phyloP scores from a whole-genome alignment of 164 flowering plant species.

The Chloranthus sessilifolius region DNA sequence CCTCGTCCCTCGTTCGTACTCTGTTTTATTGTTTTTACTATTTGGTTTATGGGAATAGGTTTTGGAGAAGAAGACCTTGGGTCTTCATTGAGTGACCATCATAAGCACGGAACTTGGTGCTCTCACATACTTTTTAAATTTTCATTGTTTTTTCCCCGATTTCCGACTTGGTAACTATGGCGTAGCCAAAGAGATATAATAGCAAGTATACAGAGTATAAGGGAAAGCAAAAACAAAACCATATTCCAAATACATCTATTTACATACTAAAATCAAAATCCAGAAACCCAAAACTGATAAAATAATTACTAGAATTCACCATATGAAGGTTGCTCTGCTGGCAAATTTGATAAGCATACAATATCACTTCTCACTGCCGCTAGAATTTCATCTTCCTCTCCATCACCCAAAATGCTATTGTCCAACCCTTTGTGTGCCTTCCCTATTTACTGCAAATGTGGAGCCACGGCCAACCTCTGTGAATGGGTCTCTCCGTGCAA shows the following conservation, averaged over 20 bases:
- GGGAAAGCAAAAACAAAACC: too few species aligned
- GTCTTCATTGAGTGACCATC: too few species aligned
- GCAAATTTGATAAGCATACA: conserved; percentile 75
- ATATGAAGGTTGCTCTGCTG: conserved; percentile 86
- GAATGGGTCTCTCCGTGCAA: conserved; percentile 84
- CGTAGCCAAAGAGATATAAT: too few species aligned
- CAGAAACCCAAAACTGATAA: conserved; percentile 2
- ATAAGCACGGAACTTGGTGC: too few species aligned
- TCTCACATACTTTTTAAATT: too few species aligned
- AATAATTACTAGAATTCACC: conserved; percentile 40
- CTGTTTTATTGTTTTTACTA: too few species aligned
- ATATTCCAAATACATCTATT: background rate
- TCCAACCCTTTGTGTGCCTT: conserved; percentile 75
- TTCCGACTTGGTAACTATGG: too few species aligned
- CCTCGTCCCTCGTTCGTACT: too few species aligned
- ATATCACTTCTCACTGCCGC: conserved; percentile 91
- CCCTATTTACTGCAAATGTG: conserved; percentile 78
- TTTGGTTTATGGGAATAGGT: too few species aligned
- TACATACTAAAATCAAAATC: conserved; percentile 2
- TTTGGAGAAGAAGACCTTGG: too few species aligned
- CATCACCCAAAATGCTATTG: conserved; percentile 65
- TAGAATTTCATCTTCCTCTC: conserved; percentile 94
- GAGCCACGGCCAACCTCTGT: conserved; percentile 49
- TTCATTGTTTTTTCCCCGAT: too few species aligned
- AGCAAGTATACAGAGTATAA: too few species aligned